phyloP scores from a whole-genome alignment of 78 protist species.

The Dictyostelium discoideum region dicty_2.7 NC_007088.5:3643001-3643500 shows the following conservation, averaged over 20 bases:
- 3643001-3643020: background rate
- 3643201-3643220: background rate
- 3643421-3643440: no score
- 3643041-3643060: conserved; percentile 65
- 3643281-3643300: background rate
- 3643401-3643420: no score
- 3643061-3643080: background rate
- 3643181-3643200: background rate
- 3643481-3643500: no score
- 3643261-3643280: background rate
- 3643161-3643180: background rate
- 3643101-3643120: background rate
- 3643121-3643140: background rate
- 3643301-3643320: background rate
- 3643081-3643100: conserved; percentile 60
- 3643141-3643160: background rate
- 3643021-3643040: conserved; percentile 34
- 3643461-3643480: no score
- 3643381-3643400: no score
- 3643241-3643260: background rate
- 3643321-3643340: background rate
- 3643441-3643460: no score
- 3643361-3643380: no score
- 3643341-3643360: no score
- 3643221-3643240: background rate